Evolutionary conservation across 139 green algal genomes (phyloP).

Genomic region (Yamagishiella unicocca): DNA sequence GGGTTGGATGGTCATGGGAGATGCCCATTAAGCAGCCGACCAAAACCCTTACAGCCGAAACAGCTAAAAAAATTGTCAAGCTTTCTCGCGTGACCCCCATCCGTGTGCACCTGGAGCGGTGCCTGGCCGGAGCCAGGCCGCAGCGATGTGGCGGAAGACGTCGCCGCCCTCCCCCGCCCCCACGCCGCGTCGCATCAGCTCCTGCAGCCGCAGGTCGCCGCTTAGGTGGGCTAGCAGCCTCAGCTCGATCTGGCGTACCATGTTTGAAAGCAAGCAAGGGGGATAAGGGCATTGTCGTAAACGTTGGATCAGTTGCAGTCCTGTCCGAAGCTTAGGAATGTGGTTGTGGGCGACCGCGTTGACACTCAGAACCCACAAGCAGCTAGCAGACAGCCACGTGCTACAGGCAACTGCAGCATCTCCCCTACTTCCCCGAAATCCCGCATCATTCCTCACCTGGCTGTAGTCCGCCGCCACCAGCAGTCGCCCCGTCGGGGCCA

Average conservation of each 20-base stretch:
- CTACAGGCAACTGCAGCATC: no score
- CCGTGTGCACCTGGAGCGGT: slow-evolving; percentile 4
- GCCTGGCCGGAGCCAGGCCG: slow-evolving; percentile 17
- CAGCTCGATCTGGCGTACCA: slow-evolving; percentile 67
- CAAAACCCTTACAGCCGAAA: no score
- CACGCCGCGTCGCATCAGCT: slow-evolving; percentile 50
- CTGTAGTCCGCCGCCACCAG: slow-evolving; percentile 61
- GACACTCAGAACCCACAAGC: no score
- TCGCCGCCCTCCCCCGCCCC: background rate
- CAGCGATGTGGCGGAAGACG: slow-evolving; percentile 72
- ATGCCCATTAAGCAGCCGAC: no score
- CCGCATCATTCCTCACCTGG: slow-evolving; percentile 31
- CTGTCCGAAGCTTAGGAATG: no score
- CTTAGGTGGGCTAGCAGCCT: slow-evolving; percentile 76
- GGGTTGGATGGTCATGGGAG: no score
- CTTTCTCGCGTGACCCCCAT: no score
- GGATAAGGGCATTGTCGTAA: background rate
- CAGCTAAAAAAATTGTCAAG: no score
- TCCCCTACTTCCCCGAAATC: background rate
- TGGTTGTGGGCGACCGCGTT: no score
- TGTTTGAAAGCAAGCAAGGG: background rate
- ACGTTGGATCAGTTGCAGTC: no score
- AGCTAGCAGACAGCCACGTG: no score
- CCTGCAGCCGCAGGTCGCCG: slow-evolving; percentile 57
- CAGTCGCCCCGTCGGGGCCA: slow-evolving; percentile 51